A percentile compares a stretch with the other conserved stretches of the same genome.
Evolutionary conservation across 345 rosid genomes (phyloP).

Genomic region (Euphorbia pulcherrima): DNA sequence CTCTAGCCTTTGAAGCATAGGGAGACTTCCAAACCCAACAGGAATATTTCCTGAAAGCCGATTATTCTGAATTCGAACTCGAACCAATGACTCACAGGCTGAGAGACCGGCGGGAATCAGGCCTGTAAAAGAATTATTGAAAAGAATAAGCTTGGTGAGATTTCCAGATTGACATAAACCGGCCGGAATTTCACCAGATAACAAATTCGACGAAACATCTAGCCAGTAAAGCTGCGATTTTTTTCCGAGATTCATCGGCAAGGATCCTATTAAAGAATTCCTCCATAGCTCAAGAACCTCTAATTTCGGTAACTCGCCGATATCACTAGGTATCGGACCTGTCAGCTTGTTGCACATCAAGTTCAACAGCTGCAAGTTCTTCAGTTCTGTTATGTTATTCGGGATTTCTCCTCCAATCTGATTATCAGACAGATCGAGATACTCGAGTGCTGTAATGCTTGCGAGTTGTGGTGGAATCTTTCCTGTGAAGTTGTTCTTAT

Average conservation of each 20-base stretch:
- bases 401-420: conserved; percentile 64
- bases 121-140: conserved; percentile 79
- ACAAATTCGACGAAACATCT: conserved; percentile 72
- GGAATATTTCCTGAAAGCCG: conserved; percentile 63
- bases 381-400: conserved; percentile 45
- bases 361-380: conserved; percentile 73
- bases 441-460: conserved; percentile 48
- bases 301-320: conserved; percentile 50
- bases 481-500: conserved; percentile 66
- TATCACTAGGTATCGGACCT: conserved; percentile 52
- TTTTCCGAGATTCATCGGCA: conserved; percentile 64
- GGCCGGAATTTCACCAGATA: conserved; percentile 68
- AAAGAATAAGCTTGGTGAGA: conserved; percentile 81
- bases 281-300: conserved; percentile 81
- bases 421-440: conserved; percentile 83
- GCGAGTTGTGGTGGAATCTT: conserved; percentile 61
- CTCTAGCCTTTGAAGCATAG: conserved; percentile 73
- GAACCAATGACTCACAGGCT: conserved; percentile 60
- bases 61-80: conserved; percentile 73
- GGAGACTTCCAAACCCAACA: conserved; percentile 58
- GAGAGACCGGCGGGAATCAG: conserved; percentile 53
- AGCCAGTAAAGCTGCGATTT: conserved; percentile 77
- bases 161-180: conserved; percentile 62
- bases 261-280: conserved; percentile 69
- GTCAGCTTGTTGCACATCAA: conserved; percentile 76